A percentile compares a stretch with the other conserved stretches of the same genome.
Conservation (phyloP, 768 basidiomycete species). For the Serendipita sp. region DNA sequence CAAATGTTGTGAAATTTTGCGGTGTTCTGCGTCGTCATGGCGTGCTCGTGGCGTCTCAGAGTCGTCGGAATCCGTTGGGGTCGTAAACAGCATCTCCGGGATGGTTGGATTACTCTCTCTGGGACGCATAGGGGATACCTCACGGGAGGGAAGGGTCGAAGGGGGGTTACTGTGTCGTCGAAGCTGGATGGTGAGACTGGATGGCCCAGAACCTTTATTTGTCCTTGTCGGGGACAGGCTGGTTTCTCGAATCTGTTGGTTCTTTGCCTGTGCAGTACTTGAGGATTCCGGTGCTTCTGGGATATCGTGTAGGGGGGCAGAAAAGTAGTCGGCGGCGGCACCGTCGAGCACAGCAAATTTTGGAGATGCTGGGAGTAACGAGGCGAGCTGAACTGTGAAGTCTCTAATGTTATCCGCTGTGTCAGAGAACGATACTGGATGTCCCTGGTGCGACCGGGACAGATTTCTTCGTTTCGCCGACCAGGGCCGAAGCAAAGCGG, state of each 20-base stretch:
- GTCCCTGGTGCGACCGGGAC: background rate
- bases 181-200: background rate
- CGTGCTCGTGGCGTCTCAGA: background rate
- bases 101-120: background rate
- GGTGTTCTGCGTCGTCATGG: background rate
- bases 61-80: background rate
- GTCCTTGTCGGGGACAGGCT: background rate
- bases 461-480: conserved; percentile 5
- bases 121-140: conserved; percentile 1
- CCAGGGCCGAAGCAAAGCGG: background rate
- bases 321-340: conserved; percentile 6
- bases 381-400: conserved; percentile 51
- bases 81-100: background rate
- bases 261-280: background rate
- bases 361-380: conserved; percentile 18
- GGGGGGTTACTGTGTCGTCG: background rate
- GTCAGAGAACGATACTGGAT: conserved; percentile 24
- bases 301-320: conserved; percentile 11
- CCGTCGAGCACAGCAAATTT: background rate
- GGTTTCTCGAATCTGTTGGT: background rate
- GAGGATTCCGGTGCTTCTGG: conserved; percentile 8
- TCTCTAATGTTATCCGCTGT: conserved; percentile 50
- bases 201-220: background rate
- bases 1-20: background rate
- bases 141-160: background rate